Percentiles rank a stretch among this genome's conserved stretches.
These are phyloP conservation scores for Fraxinus paxiana DNA, from an alignment of 305 asterid genomes.

Conservation along the genomic window DNA sequence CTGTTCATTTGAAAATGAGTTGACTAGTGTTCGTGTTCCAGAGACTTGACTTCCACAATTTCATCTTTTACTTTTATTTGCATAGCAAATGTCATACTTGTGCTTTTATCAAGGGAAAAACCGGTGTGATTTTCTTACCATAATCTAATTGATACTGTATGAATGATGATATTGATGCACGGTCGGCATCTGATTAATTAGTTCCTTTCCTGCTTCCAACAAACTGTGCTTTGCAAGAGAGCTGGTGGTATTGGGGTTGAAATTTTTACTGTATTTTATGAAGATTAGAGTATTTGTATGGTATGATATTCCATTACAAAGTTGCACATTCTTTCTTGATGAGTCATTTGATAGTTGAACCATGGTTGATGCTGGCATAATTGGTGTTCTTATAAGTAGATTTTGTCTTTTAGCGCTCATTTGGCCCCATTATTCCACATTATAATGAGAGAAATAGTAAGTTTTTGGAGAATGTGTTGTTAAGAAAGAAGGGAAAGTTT, in stretches of 20 bases:
- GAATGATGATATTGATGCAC: not conserved
- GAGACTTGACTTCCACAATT: not conserved
- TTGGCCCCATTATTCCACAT: too few relatives aligned
- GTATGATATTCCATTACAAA: not conserved
- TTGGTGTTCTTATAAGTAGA: not conserved
- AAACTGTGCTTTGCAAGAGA: not conserved
- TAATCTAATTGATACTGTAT: not conserved
- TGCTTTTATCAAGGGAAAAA: not conserved
- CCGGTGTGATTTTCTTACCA: not conserved
- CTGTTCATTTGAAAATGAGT: not conserved
- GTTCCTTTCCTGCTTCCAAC: not conserved
- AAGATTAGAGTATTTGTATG: not conserved
- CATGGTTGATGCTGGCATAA: not conserved
- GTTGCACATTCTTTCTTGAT: not conserved
- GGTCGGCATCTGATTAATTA: not conserved
- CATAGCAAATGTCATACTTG: not conserved
- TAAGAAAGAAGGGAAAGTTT: too few relatives aligned
- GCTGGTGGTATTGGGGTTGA: not conserved
- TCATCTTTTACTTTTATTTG: not conserved
- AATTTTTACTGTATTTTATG: not conserved
- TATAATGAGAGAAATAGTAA: too few relatives aligned
- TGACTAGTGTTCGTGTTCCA: not conserved
- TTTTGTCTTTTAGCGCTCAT: not conserved
- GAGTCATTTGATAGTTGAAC: not conserved
- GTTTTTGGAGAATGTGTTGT: too few relatives aligned